phyloP scores from a whole-genome alignment of 2,329 filamentous ascomycete genomes.

The Xylariaceae sp. region DNA sequence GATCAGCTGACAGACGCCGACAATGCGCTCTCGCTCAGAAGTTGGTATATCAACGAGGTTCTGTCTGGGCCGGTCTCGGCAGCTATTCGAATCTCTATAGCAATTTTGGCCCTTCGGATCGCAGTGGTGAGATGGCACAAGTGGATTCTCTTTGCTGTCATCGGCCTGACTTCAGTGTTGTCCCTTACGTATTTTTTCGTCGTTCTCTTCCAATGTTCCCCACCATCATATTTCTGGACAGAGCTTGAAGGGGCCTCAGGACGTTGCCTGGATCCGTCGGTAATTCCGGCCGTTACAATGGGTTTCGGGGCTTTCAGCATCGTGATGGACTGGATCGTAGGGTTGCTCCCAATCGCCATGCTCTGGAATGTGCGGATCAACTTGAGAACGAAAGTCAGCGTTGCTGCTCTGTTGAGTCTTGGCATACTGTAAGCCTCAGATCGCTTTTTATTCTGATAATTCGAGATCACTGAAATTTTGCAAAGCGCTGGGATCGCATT shows the following conservation, averaged over 20 bases:
- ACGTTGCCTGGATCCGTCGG: slow-evolving; percentile 34
- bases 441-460: background rate
- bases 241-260: slow-evolving; percentile 32
- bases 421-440: slow-evolving; percentile 39
- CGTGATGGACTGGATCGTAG: slow-evolving; percentile 44
- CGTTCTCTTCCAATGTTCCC: slow-evolving; percentile 45
- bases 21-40: slow-evolving; percentile 25
- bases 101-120: slow-evolving; percentile 37
- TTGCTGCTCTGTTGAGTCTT: slow-evolving; percentile 44
- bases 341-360: slow-evolving; percentile 45
- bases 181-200: slow-evolving; percentile 40
- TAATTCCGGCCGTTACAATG: slow-evolving; percentile 39
- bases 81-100: slow-evolving; percentile 36
- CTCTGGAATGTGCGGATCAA: slow-evolving; percentile 48
- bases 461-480: slow-evolving; percentile 1
- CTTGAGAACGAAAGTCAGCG: slow-evolving; percentile 38
- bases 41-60: slow-evolving; percentile 37
- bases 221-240: slow-evolving; percentile 45
- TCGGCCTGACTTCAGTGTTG: slow-evolving; percentile 32
- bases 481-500: slow-evolving; percentile 34
- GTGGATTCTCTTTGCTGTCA: slow-evolving; percentile 28
- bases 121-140: slow-evolving; percentile 29
- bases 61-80: slow-evolving; percentile 37
- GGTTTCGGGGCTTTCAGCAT: slow-evolving; percentile 42
- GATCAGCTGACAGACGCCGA: slow-evolving; percentile 15